Conservation (phyloP, 805 yeast species). For the Teunomyces kruisii region DNA sequence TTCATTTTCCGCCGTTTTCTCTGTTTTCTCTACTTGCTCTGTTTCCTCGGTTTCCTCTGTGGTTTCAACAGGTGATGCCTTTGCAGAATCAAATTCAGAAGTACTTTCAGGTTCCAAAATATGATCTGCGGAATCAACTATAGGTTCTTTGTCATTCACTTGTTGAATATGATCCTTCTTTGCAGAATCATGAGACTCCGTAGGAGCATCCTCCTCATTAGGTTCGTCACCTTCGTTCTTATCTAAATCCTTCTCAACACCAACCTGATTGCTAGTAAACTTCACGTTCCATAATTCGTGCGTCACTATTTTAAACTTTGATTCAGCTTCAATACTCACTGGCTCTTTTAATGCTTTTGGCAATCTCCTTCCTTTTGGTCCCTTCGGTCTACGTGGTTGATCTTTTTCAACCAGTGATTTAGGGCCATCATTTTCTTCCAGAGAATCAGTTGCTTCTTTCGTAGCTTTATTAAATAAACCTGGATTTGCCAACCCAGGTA, state of each 20-base stretch:
- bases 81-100: neutral
- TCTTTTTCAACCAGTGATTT: neutral
- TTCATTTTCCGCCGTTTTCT: neutral
- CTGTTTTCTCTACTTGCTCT: conserved; percentile 3
- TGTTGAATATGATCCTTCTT: no score
- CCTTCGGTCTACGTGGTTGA: conserved; percentile 51
- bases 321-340: conserved; percentile 31
- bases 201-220: neutral
- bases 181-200: no score
- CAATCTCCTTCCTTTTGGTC: conserved; percentile 71
- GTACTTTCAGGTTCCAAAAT: no score
- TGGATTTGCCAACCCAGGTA: conserved; percentile 56
- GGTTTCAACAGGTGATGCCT: neutral
- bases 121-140: no score
- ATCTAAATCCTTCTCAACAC: neutral
- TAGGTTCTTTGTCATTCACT: neutral
- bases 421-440: conserved; percentile 11
- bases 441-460: conserved; percentile 12
- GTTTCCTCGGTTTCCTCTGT: neutral
- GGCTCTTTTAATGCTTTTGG: conserved; percentile 56
- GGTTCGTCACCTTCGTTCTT: neutral
- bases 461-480: conserved; percentile 15
- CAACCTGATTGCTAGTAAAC: neutral
- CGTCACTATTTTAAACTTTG: conserved; percentile 31
- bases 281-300: conserved; percentile 39